These are phyloP conservation scores for Galerina sulciceps DNA, from an alignment of 768 basidiomycete genomes.

Conservation along the genomic window DNA sequence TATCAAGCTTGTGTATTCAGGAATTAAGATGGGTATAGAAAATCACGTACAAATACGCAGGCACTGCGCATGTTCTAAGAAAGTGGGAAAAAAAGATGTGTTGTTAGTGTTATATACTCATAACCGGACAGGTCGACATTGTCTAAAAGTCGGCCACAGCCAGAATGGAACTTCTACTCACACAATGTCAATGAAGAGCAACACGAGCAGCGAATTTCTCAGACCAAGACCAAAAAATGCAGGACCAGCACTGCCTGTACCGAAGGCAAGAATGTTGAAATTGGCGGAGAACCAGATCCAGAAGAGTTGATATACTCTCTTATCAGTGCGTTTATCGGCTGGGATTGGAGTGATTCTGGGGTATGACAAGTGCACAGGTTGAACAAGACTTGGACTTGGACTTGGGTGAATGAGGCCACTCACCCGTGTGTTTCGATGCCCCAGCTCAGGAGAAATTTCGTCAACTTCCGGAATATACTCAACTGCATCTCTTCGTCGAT, in stretches of 20 bases:
- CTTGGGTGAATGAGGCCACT: background rate
- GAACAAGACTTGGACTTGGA: background rate
- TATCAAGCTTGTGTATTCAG: background rate
- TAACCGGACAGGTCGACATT: background rate
- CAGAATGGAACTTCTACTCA: slow-evolving; percentile 31
- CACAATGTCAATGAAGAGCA: slow-evolving; percentile 45
- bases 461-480: slow-evolving; percentile 13
- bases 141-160: background rate
- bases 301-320: slow-evolving; percentile 67
- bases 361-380: background rate
- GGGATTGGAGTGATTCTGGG: slow-evolving; percentile 58
- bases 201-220: slow-evolving; percentile 54
- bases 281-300: slow-evolving; percentile 77
- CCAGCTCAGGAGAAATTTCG: slow-evolving; percentile 14
- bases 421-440: slow-evolving; percentile 24
- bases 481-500: slow-evolving; percentile 4
- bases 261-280: slow-evolving; percentile 68
- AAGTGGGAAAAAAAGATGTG: background rate
- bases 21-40: background rate
- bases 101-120: background rate
- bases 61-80: slow-evolving; percentile 47
- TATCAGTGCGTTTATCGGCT: slow-evolving; percentile 53
- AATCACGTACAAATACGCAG: slow-evolving; percentile 61
- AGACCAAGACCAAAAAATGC: slow-evolving; percentile 58
- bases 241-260: slow-evolving; percentile 64